Conservation (phyloP, 1,139 yeast species). For the Candida labiduridarum region DNA sequence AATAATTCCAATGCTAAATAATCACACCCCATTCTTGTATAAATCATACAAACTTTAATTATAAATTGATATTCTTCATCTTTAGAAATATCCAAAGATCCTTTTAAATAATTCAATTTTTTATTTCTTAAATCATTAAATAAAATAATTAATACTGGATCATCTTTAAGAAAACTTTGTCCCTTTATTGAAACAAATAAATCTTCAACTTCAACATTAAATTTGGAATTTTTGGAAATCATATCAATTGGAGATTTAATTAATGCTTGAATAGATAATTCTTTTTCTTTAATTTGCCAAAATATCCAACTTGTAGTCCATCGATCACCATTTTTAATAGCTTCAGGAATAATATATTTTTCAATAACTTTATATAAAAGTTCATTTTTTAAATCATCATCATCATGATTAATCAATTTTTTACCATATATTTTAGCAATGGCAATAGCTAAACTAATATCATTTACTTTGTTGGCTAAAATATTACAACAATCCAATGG, state of each 20-base stretch:
- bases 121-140: slow-evolving; percentile 62
- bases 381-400: slow-evolving; percentile 12
- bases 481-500: slow-evolving; percentile 78
- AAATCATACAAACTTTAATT: slow-evolving; percentile 63
- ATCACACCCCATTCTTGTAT: slow-evolving; percentile 91
- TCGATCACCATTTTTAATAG: slow-evolving; percentile 66
- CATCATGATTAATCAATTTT: slow-evolving; percentile 3
- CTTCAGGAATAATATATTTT: slow-evolving; percentile 56
- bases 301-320: slow-evolving; percentile 86
- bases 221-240: slow-evolving; percentile 28
- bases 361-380: slow-evolving; percentile 54
- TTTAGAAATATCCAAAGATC: slow-evolving; percentile 49
- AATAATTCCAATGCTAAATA: slow-evolving; percentile 65
- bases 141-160: slow-evolving; percentile 75
- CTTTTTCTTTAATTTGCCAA: slow-evolving; percentile 62
- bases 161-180: slow-evolving; percentile 65
- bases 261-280: slow-evolving; percentile 63
- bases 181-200: slow-evolving; percentile 24
- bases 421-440: slow-evolving; percentile 67
- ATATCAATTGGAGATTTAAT: slow-evolving; percentile 57
- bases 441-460: slow-evolving; percentile 73
- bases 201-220: slow-evolving; percentile 22
- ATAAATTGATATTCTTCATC: slow-evolving; percentile 63
- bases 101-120: slow-evolving; percentile 48
- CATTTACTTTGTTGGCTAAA: slow-evolving; percentile 64